These are phyloP conservation scores for Stevia rebaudiana DNA, from an alignment of 140 eudicot species.

Conservation along the genomic window DNA sequence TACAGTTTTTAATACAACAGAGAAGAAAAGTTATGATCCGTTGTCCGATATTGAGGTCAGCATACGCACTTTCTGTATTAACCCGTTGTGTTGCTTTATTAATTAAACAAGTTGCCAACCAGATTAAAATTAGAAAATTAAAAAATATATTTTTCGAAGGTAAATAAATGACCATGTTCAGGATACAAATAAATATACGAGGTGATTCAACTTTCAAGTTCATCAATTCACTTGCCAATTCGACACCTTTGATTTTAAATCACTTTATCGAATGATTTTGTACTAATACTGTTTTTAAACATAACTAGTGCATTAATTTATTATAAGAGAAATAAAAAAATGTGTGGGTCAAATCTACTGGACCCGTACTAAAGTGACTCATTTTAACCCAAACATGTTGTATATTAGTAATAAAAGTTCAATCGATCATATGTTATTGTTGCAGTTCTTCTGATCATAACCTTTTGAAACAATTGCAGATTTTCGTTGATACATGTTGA, in stretches of 20 bases:
- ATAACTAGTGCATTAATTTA: background rate
- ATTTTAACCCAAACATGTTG: background rate
- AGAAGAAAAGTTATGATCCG: conserved; percentile 69
- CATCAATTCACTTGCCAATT: background rate
- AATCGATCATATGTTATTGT: background rate
- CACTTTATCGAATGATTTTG: too few relatives aligned
- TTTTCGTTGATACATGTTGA: conserved; percentile 54
- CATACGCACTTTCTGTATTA: background rate
- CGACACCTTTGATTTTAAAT: background rate
- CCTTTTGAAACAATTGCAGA: conserved; percentile 41
- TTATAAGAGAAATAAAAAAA: background rate
- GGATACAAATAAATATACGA: background rate
- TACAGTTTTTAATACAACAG: conserved; percentile 56
- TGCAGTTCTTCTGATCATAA: background rate
- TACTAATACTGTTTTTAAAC: background rate
- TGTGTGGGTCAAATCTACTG: background rate
- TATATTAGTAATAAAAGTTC: background rate
- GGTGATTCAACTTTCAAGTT: background rate
- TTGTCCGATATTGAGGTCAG: conserved; percentile 79
- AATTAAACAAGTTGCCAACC: background rate
- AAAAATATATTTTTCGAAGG: too few relatives aligned
- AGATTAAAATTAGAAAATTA: too few relatives aligned
- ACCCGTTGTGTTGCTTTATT: background rate
- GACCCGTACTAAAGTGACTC: background rate
- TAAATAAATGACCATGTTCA: background rate